Evolutionary conservation across 768 basidiomycete genomes (phyloP).

Genomic region (Auricularia sp.): DNA sequence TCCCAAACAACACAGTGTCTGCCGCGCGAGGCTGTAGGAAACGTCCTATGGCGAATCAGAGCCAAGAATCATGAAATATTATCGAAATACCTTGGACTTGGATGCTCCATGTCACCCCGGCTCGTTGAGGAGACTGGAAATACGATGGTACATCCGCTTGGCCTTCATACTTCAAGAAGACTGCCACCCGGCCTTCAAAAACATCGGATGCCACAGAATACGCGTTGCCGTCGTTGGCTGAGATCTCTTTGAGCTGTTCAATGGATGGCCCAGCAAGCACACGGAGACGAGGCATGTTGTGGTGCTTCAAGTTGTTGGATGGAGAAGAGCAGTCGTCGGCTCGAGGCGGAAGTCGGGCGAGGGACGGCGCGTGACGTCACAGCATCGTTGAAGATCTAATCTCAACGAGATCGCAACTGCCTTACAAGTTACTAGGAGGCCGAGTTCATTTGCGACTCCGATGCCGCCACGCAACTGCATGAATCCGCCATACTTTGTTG

Average conservation of each 20-base stretch:
- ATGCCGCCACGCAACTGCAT: too few species aligned
- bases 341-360: too few species aligned
- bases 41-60: not conserved
- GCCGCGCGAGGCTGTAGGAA: slow-evolving; percentile 60
- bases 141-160: slow-evolving; percentile 50
- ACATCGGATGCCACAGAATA: slow-evolving; percentile 45
- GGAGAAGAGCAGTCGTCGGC: not conserved
- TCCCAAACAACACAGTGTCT: slow-evolving; percentile 86
- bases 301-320: slow-evolving; percentile 1
- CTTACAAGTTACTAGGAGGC: too few species aligned
- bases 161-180: slow-evolving; percentile 64
- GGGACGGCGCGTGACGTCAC: too few species aligned
- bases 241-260: slow-evolving; percentile 45
- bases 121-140: slow-evolving; percentile 57
- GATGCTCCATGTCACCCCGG: slow-evolving; percentile 83
- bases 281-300: slow-evolving; percentile 44
- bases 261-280: slow-evolving; percentile 64
- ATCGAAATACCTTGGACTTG: slow-evolving; percentile 61
- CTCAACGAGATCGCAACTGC: too few species aligned
- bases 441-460: too few species aligned
- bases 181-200: slow-evolving; percentile 69
- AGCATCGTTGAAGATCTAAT: too few species aligned
- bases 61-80: too few species aligned
- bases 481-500: too few species aligned
- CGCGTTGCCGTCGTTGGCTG: slow-evolving; percentile 56